phyloP scores from a whole-genome alignment of 352 stramenopile genomes.

The Pythium sukuiense region DNA sequence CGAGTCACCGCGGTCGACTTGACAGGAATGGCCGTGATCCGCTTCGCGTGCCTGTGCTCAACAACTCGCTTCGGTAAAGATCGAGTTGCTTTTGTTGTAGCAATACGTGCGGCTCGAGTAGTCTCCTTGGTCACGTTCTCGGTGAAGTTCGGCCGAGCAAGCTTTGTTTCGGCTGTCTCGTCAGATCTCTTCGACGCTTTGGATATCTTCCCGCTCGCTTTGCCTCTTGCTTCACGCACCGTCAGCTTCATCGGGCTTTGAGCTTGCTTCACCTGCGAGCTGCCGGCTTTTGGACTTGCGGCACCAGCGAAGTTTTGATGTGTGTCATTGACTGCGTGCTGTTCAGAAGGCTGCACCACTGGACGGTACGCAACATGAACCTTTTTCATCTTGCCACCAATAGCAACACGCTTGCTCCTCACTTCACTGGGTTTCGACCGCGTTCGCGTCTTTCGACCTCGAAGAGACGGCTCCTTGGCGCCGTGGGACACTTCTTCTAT shows the following conservation, averaged over 20 bases:
- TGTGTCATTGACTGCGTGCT: no score
- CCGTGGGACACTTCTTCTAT: no score
- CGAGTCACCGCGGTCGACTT: not conserved
- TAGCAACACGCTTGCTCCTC: slow-evolving; percentile 6
- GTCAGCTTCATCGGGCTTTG: not conserved
- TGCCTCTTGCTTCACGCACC: not conserved
- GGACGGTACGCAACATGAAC: slow-evolving; percentile 20
- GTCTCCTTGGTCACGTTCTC: not conserved
- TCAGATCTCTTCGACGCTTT: not conserved
- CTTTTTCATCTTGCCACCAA: slow-evolving; percentile 19
- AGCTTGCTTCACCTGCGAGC: not conserved
- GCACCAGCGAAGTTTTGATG: no score
- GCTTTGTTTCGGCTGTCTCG: not conserved
- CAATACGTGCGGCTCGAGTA: not conserved
- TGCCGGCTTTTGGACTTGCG: not conserved
- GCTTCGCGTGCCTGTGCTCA: not conserved
- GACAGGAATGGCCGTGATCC: not conserved
- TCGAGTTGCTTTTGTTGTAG: not conserved
- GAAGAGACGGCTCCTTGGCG: no score
- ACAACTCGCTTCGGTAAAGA: not conserved
- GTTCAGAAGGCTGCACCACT: not conserved
- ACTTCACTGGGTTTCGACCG: not conserved
- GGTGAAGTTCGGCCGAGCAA: not conserved
- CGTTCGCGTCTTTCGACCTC: not conserved
- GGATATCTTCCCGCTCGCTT: not conserved